Conservation (phyloP, 1,284 basidiomycete genomes). For the Mycosarcoma mackinlayi region DNA sequence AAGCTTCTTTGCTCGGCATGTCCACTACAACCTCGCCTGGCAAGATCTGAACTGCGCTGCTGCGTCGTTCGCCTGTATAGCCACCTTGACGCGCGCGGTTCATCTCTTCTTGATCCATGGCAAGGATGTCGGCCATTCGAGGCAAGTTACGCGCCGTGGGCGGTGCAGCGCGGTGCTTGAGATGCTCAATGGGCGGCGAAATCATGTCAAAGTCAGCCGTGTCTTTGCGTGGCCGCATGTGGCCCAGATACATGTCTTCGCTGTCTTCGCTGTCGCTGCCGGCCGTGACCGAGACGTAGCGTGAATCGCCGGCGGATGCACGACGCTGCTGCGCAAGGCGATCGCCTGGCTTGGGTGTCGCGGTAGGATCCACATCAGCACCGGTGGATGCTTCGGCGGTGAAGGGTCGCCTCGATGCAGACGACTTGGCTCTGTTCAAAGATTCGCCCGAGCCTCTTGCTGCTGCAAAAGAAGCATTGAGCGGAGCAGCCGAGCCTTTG, state of each 20-base stretch:
- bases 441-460: slow-evolving; percentile 16
- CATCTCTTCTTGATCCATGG: slow-evolving; percentile 43
- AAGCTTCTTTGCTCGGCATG: slow-evolving; percentile 48
- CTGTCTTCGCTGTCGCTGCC: slow-evolving; percentile 24
- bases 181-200: slow-evolving; percentile 56
- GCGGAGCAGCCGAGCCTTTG: slow-evolving; percentile 19
- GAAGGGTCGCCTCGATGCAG: slow-evolving; percentile 7
- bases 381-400: slow-evolving; percentile 12
- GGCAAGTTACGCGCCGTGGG: slow-evolving; percentile 9
- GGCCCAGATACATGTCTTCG: slow-evolving; percentile 11
- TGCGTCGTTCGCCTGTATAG: slow-evolving; percentile 8
- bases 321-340: slow-evolving; percentile 9
- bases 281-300: slow-evolving; percentile 4
- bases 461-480: slow-evolving; percentile 27
- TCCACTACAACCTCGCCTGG: slow-evolving; percentile 39
- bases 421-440: background rate
- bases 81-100: slow-evolving; percentile 13
- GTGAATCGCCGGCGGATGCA: slow-evolving; percentile 22
- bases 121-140: slow-evolving; percentile 33
- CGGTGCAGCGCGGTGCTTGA: slow-evolving; percentile 42
- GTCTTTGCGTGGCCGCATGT: slow-evolving; percentile 53
- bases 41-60: slow-evolving; percentile 38
- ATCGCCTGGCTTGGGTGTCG: background rate
- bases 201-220: slow-evolving; percentile 57
- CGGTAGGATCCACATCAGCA: background rate